Base-by-base conservation (phyloP, 371 early-diverging fungal genomes). In the Mucor velutinosus region DNA sequence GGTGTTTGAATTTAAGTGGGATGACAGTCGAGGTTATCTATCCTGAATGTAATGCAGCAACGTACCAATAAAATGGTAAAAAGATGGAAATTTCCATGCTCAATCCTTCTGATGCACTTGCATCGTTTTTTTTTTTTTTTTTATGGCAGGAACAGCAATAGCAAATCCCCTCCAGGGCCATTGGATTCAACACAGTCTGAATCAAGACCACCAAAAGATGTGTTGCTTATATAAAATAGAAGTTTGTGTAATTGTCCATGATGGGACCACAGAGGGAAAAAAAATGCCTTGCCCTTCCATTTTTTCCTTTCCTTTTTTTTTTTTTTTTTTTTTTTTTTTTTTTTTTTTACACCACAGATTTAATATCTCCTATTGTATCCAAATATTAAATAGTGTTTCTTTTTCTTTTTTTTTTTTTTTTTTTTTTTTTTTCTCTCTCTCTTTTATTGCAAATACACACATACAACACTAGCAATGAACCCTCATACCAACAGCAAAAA, bases 401-500 rank as follows among this genome's bases (percentile, higher is more conserved):
- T 35, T 12, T 35, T 35, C 10, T 10, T 41, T 5, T 41, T 17
- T 17, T 17, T 41, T 12, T 37, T 37, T 30, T 30, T 30, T 30
- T 30, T 30, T 30, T 30, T 30, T 6, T 30, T 6, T 30, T 6
- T 30, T 6, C 30, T 30, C 30, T 30, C 30, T 30, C 6, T 41
- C 17, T 41, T 41, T 41, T 41, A 4, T 17, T 41, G 0, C 41
- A 17, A 41, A 43, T 11, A 58, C 4, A n/a, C 35, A 19, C 21
- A 30, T 14, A 23, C 25, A 27, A 27, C 51, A 29, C 37, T 39
- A 67, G n/a, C 30, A 49, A 49, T 17, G 64, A 59, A 61, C 25
- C 65, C n/a, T 64, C 41, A 41, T 17, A 41, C 17, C 0, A 41
- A 41, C 41, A 41, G 4, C 25, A 76, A 76, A 65, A 65, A 76